phyloP scores from a whole-genome alignment of 1,284 basidiomycete species.

The Cutaneotrichosporon cyanovorans region DNA sequence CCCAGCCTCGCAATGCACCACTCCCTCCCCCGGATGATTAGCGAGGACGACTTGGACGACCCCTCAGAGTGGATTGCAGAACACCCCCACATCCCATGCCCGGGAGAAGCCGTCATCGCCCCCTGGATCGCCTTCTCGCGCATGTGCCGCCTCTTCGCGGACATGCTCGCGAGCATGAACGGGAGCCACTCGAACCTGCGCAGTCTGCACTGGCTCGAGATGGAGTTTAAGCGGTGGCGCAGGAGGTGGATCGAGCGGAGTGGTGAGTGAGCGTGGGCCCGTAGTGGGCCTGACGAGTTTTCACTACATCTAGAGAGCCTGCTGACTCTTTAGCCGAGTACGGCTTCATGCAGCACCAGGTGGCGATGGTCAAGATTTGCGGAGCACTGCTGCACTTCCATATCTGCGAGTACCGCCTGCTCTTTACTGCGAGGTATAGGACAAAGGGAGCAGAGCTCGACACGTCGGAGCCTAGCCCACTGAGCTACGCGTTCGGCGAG shows the following conservation, averaged over 20 bases:
- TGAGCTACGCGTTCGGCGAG: conserved; percentile 19
- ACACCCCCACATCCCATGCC: conserved; percentile 26
- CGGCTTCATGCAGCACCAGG: conserved; percentile 16
- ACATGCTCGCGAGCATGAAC: conserved; percentile 25
- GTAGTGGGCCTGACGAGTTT: no score
- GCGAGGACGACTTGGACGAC: conserved; percentile 21
- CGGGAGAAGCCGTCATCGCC: conserved; percentile 29
- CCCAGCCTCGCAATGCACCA: conserved; percentile 24
- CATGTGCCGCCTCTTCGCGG: conserved; percentile 22
- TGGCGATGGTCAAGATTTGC: conserved; percentile 20
- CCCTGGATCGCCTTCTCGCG: conserved; percentile 26
- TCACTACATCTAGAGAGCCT: background rate
- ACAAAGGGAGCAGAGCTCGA: conserved; percentile 13
- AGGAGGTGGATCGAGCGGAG: conserved; percentile 24
- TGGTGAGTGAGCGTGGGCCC: conserved; percentile 13
- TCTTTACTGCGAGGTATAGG: conserved; percentile 19
- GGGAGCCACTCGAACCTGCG: conserved; percentile 23
- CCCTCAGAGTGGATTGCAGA: conserved; percentile 27
- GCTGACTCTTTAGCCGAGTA: conserved; percentile 12
- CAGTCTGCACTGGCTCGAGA: conserved; percentile 24
- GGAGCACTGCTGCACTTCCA: conserved; percentile 23
- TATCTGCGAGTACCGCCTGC: conserved; percentile 24
- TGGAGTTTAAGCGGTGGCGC: conserved; percentile 26
- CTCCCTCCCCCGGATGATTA: conserved; percentile 25
- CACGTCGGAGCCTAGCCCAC: conserved; percentile 12